Base-by-base conservation (phyloP, 192 early-diverging fungal genomes). In the Coemansia pectinata region DNA sequence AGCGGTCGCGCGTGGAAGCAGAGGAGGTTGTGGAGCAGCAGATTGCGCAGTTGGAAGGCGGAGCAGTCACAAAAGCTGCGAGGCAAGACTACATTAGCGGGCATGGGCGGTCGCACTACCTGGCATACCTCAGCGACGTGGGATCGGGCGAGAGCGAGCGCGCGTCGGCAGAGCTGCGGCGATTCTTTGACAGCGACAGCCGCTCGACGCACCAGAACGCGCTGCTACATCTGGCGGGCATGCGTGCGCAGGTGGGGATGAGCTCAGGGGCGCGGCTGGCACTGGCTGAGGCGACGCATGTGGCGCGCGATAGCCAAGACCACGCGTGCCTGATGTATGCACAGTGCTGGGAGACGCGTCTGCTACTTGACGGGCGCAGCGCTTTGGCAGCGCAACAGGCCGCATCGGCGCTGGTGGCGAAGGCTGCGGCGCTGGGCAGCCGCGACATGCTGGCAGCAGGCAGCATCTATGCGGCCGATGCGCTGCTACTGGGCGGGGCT, bases 291-390 rank as follows among this genome's bases (percentile, higher is more conserved):
- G 80, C 80, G 17, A 73, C 66, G 12, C 80, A 82, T 42, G 70
- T 77, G 6, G 80, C 80, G 27, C 75, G 75, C 62, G 80, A 82
- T 55, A 72, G 68, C 34, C 80, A 82, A 59, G 80, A 82, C 69
- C 74, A 77, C 44, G 29, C 45, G 11, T 77, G 72, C 31, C 59
- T 77, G 10, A 50, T 77, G 40, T 82, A 69, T 7, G 71, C 66
- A 3, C 61, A 60, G 27, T 63, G 64, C 66, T 82, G 80, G 80
- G 65, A 74, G 33, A 40, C 69, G 15, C 71, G 72, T 1, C 69
- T 77, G 4, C 33, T 62, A 41, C 48, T 71, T 11, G 63, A 34
- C 7, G 40, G 41, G 39, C 34, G 29, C 31, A 71, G 52, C 25
- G 42, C 29, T 27, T 41, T 39, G 1, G 40, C 41, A 19, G 33